Conservation (phyloP, 768 basidiomycete species). For the Thelephora aurantiotincta region DNA sequence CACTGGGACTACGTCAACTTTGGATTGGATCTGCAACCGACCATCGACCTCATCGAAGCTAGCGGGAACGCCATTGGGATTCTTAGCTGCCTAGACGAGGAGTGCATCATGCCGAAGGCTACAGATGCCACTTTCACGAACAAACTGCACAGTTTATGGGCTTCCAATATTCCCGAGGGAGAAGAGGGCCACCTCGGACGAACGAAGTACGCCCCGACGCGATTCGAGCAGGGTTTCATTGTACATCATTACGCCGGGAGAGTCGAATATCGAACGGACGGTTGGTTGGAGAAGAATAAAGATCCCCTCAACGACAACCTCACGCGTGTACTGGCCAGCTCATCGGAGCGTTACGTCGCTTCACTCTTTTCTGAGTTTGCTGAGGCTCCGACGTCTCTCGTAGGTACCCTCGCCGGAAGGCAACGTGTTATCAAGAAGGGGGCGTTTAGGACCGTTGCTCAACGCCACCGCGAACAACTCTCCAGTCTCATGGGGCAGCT, state of each 20-base stretch:
- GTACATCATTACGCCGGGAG: constrained; percentile 93
- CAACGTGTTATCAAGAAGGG: constrained; percentile 82
- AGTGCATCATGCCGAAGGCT: constrained; percentile 99
- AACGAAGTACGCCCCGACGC: constrained; percentile 70
- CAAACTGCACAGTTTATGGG: constrained; percentile 79
- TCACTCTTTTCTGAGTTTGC: constrained; percentile 73
- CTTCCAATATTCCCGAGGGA: constrained; percentile 24
- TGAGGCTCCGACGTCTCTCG: constrained; percentile 24
- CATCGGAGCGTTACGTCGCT: constrained; percentile 71
- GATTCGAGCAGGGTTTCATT: constrained; percentile 90
- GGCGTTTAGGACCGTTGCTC: constrained; percentile 90
- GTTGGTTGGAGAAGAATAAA: constrained; percentile 99
- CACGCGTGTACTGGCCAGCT: constrained; percentile 73
- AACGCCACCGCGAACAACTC: constrained; percentile 93
- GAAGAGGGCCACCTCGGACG: constrained; percentile 58
- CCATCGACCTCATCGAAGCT: constrained; percentile 93
- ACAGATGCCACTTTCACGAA: constrained; percentile 90
- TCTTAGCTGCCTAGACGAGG: constrained; percentile 87
- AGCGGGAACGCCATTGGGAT: constrained; percentile 67
- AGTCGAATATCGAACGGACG: constrained; percentile 90
- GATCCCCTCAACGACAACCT: constrained; percentile 96
- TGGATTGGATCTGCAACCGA: constrained; percentile 92
- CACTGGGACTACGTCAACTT: constrained; percentile 99
- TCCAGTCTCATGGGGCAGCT: constrained; percentile 84
- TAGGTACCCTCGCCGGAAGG: constrained; percentile 31